Conservation (phyloP, 805 yeast genomes). For the Maudiozyma turicensis region DNA sequence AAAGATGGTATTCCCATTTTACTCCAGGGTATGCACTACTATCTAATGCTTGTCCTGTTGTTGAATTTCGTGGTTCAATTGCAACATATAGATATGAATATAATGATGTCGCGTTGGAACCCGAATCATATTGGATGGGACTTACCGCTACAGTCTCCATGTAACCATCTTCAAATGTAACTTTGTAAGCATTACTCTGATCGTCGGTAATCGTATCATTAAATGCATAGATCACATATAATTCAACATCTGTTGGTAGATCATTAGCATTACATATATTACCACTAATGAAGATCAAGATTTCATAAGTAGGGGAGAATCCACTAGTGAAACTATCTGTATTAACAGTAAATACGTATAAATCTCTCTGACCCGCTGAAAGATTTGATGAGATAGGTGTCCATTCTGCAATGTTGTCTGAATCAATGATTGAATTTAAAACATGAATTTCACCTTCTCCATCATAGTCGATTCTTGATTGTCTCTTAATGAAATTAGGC, state of each 20-base stretch:
- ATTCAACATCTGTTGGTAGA: constrained; percentile 9
- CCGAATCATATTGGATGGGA: constrained; percentile 10
- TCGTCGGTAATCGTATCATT: constrained; percentile 15
- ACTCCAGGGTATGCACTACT: neutral
- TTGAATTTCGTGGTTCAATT: constrained; percentile 17
- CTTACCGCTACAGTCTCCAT: constrained; percentile 22
- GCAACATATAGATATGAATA: constrained; percentile 21
- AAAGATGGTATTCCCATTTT: constrained; percentile 55
- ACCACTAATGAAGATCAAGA: constrained; percentile 28
- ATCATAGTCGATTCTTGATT: neutral
- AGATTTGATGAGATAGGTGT: constrained; percentile 24
- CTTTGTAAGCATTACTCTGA: constrained; percentile 8
- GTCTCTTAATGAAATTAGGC: neutral
- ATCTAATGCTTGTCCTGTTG: constrained; percentile 11
- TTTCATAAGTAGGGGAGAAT: constrained; percentile 14
- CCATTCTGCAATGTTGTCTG: constrained; percentile 28
- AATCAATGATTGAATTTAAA: constrained; percentile 9
- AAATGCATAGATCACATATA: constrained; percentile 22
- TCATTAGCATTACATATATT: constrained; percentile 27
- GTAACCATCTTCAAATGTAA: constrained; percentile 22
- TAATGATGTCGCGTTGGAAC: constrained; percentile 10
- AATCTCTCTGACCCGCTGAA: constrained; percentile 19
- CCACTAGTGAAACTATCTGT: neutral
- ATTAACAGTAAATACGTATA: constrained; percentile 17
- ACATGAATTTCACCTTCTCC: neutral